phyloP scores from a whole-genome alignment of 306 rosid genomes.

The Corylus americana region DNA sequence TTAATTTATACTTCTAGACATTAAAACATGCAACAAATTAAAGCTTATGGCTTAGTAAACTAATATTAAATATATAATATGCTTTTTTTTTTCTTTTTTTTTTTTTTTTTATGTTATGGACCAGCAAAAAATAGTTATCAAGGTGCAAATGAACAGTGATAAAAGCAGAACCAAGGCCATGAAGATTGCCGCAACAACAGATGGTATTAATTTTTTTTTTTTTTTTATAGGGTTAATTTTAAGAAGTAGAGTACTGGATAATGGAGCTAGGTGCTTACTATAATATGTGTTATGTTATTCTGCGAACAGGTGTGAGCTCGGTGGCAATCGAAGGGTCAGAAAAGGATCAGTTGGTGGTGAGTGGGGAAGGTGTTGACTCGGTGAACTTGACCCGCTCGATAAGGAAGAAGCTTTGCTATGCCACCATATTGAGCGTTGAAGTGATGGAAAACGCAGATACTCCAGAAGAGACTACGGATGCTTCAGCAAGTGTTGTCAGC shows the following conservation, averaged over 20 bases:
- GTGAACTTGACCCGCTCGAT: slow-evolving; percentile 5
- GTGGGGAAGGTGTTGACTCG: slow-evolving; percentile 18
- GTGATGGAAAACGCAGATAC: not conserved
- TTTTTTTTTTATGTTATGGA: not conserved
- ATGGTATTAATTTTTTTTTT: not conserved
- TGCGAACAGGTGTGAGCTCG: slow-evolving; percentile 34
- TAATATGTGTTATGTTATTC: not conserved
- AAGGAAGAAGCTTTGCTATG: slow-evolving; percentile 20
- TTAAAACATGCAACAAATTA: too few relatives aligned
- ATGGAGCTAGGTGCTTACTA: too few relatives aligned
- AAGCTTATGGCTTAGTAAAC: too few relatives aligned
- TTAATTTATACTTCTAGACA: too few relatives aligned
- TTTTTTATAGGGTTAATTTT: too few relatives aligned
- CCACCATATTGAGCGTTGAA: slow-evolving; percentile 4
- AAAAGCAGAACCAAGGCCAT: slow-evolving; percentile 43
- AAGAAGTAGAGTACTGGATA: too few relatives aligned
- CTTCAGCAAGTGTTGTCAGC: too few relatives aligned
- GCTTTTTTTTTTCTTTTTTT: not conserved
- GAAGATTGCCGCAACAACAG: slow-evolving; percentile 30
- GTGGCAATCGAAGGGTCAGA: slow-evolving; percentile 34
- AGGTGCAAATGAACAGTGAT: slow-evolving; percentile 17
- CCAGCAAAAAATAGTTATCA: slow-evolving; percentile 40
- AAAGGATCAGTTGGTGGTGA: slow-evolving; percentile 30
- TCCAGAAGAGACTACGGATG: not conserved
- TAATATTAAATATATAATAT: not conserved